Evolutionary conservation across 805 yeast species (phyloP), one percentile per base, ranked within the genome.

Genomic region (Maudiozyma turicensis): DNA sequence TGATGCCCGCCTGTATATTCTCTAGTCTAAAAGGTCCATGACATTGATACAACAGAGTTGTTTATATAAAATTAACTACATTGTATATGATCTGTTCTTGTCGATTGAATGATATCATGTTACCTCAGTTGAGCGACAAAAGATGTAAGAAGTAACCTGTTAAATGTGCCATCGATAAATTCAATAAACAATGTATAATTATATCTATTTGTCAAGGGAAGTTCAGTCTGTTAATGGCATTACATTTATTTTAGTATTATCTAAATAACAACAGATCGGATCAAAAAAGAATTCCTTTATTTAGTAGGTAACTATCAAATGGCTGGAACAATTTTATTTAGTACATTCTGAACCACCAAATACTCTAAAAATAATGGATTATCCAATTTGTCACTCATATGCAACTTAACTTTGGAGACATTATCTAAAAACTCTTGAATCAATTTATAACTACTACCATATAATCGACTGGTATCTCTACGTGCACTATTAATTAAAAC

Each of bases 261-360:
- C 13, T 33, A 33, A 33, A 33, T 33, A 33, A 3, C 35, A 13
- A 10, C 35, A 10, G 35, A 2, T 33, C 13, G 26, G 26, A 20
- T 33, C 35, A 33, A 33, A 33, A 10, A 33, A 20, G 2, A n/a
- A 5, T 35, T 11, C 26, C 26, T 20, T 3, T 20, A 20, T 20
- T 20, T 20, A 20, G 26, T 20, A 20, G 26, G 4, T 20, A 20
- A 2, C 20, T n/a, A 6, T 31, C 47, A 59, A 32, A 54, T 55
- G 5, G 66, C 59, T 3, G 81, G 78, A 5, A 76, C 77, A 0
- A 81, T 78, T 43, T 69, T 69, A 34, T 62, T 68, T 34, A 82
- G 52, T 1, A 80, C 77, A 51, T 78, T 80, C 42, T 73, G 77
- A 0, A 81, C 69, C 0, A 82, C 72, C 49, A 78, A 57, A 1